A percentile compares a stretch with the other conserved stretches of the same genome.
Conservation (phyloP, 148 eudicot species). For the Rhododendron ferrugineum region DNA sequence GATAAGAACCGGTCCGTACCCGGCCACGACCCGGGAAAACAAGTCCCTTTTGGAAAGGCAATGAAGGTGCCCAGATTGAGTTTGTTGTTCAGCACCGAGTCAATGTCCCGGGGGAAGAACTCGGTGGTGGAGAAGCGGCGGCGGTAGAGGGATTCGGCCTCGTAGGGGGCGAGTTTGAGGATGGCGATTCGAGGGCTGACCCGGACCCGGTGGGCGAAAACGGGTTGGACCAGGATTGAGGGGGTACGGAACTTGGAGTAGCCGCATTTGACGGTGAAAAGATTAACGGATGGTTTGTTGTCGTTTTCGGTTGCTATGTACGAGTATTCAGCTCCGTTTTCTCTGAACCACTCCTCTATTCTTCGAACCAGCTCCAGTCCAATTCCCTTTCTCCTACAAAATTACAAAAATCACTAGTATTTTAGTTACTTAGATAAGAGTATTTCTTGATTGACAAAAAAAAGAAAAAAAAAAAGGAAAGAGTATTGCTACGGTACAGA, state of each 20-base stretch:
- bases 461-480: too few relatives aligned
- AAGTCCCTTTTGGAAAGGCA: constrained; percentile 47
- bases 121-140: constrained; percentile 65
- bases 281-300: constrained; percentile 61
- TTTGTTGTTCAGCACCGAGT: constrained; percentile 45
- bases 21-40: constrained; percentile 26
- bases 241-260: constrained; percentile 93
- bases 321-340: constrained; percentile 72
- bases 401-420: background rate
- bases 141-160: constrained; percentile 80
- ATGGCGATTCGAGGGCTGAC: constrained; percentile 29
- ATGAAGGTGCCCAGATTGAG: constrained; percentile 68
- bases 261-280: constrained; percentile 73
- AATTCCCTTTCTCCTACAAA: constrained; percentile 73
- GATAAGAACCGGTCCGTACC: constrained; percentile 37
- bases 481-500: background rate
- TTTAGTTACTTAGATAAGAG: background rate
- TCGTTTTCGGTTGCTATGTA: constrained; percentile 86
- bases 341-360: constrained; percentile 74
- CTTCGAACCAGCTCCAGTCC: constrained; percentile 56
- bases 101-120: constrained; percentile 91
- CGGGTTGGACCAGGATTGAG: constrained; percentile 79
- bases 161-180: constrained; percentile 44
- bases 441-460: too few relatives aligned
- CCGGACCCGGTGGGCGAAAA: constrained; percentile 62